Percentiles rank a stretch among this genome's conserved stretches.
Conservation (phyloP, 306 rosid genomes). For the Comarum palustre region DNA sequence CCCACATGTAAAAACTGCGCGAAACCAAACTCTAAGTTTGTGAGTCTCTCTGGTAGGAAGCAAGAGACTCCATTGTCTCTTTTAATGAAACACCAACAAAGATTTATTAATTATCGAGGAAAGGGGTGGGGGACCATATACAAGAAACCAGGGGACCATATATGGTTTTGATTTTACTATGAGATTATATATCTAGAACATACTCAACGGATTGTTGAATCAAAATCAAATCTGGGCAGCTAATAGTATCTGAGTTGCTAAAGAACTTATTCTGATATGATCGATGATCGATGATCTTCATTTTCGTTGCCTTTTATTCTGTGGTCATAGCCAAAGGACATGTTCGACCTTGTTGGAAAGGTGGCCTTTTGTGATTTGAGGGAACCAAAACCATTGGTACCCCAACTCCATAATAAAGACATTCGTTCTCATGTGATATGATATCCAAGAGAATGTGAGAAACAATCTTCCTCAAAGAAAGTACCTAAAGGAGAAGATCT, state of each 20-base stretch:
- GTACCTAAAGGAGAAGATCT: conserved; percentile 8
- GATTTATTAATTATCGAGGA: conserved; percentile 10
- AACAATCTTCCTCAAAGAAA: conserved; percentile 16
- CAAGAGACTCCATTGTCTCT: conserved; percentile 42
- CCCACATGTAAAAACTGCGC: conserved; percentile 10
- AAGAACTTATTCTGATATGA: background rate
- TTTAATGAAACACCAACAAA: conserved; percentile 54
- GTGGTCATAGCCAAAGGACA: background rate
- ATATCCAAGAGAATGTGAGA: background rate
- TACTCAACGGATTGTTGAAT: background rate
- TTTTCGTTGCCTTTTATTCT: background rate
- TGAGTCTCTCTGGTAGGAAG: conserved; percentile 19
- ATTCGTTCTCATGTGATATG: background rate
- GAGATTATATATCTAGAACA: background rate
- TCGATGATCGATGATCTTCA: background rate
- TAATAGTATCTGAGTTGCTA: background rate
- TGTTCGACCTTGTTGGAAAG: background rate
- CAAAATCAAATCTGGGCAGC: background rate
- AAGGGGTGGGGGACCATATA: conserved; percentile 32
- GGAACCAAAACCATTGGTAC: background rate
- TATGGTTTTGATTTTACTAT: conserved; percentile 9
- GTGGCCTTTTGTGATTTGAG: background rate
- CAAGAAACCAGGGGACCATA: conserved; percentile 20
- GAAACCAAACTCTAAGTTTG: conserved; percentile 22
- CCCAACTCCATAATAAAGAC: background rate